These are phyloP conservation scores for Podaxis pistillaris DNA, from an alignment of 768 basidiomycete species.

Conservation along the genomic window DNA sequence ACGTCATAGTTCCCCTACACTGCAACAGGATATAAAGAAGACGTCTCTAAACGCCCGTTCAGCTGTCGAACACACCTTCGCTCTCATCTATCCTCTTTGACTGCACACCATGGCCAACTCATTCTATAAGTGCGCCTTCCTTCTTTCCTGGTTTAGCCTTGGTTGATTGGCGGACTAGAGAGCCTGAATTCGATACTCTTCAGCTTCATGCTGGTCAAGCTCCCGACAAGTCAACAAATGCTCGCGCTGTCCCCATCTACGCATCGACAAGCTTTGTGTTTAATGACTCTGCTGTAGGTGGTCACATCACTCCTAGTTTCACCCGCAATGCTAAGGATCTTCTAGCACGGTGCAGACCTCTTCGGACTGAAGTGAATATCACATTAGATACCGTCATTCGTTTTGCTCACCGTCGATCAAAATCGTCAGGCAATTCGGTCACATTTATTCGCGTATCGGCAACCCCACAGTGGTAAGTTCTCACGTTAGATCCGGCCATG, in stretches of 20 bases:
- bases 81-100: conserved; percentile 4
- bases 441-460: conserved; percentile 67
- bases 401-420: neutral
- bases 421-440: conserved; percentile 43
- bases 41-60: neutral
- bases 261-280: conserved; percentile 72
- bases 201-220: conserved; percentile 77
- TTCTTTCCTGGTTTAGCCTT: neutral
- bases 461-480: conserved; percentile 62
- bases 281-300: conserved; percentile 61
- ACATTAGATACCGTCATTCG: neutral
- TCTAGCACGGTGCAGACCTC: conserved; percentile 68
- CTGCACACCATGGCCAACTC: conserved; percentile 28
- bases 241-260: conserved; percentile 79
- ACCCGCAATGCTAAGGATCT: neutral
- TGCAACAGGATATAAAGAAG: conserved; percentile 5
- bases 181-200: conserved; percentile 77
- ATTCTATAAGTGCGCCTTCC: conserved; percentile 34
- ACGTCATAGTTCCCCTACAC: neutral
- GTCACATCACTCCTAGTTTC: neutral
- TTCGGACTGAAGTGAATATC: conserved; percentile 53
- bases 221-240: conserved; percentile 62
- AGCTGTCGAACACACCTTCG: neutral
- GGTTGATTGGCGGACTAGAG: conserved; percentile 26
- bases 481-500: neutral